phyloP scores from a whole-genome alignment of 1,139 yeast species.

The Saccharomyces hybrid region DNA sequence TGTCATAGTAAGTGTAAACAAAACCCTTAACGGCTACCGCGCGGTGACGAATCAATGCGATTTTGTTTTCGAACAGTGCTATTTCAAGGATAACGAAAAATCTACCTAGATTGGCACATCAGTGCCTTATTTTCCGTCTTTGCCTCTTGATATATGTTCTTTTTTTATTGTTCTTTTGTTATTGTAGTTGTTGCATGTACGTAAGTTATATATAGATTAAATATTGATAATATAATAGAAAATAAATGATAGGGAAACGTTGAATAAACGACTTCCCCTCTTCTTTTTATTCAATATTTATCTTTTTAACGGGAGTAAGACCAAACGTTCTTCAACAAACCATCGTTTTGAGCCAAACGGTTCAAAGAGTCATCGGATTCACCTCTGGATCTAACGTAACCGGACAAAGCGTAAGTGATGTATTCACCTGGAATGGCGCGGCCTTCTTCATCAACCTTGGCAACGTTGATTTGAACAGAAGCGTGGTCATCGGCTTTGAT shows the following conservation, averaged over 20 bases:
- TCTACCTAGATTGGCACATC: background rate
- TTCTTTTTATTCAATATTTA: background rate
- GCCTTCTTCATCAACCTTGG: conserved; percentile 90
- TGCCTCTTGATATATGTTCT: background rate
- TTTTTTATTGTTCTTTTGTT: background rate
- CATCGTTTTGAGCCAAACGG: conserved; percentile 99
- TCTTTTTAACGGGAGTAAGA: conserved; percentile 87
- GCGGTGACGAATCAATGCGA: background rate
- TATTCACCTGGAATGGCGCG: conserved; percentile 86
- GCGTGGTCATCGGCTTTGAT: conserved; percentile 99
- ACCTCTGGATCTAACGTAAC: conserved; percentile 85
- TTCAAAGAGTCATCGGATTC: conserved; percentile 98
- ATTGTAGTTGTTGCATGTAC: background rate
- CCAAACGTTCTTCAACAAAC: conserved; percentile 98
- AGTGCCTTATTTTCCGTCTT: no score
- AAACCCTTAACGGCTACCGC: background rate
- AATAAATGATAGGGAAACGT: background rate
- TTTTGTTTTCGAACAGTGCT: background rate
- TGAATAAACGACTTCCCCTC: background rate
- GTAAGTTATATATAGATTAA: background rate
- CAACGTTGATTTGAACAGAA: conserved; percentile 88
- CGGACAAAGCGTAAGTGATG: conserved; percentile 95
- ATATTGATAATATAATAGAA: background rate
- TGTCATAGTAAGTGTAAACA: background rate
- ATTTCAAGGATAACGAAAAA: background rate